Percentiles rank a stretch among this genome's conserved stretches.
Conservation (phyloP, 192 early-diverging fungal species). For the Podila epigama region DNA sequence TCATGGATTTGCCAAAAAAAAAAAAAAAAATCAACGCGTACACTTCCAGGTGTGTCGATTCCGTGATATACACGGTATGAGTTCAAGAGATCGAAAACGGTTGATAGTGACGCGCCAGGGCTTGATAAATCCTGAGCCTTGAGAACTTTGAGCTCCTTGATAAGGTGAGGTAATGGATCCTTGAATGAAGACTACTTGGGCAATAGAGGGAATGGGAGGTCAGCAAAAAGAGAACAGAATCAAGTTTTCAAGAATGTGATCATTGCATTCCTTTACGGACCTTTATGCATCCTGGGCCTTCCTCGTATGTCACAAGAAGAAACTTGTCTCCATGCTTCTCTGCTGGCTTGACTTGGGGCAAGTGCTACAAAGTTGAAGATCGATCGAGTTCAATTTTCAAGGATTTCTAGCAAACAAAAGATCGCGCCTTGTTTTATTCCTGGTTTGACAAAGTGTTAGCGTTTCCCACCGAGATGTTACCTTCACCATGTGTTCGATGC, state of each 20-base stretch:
- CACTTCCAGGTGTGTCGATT: conserved; percentile 70
- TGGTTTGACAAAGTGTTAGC: too few relatives aligned
- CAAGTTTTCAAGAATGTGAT: not conserved
- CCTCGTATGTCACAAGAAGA: conserved; percentile 78
- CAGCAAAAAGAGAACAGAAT: not conserved
- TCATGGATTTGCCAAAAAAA: not conserved
- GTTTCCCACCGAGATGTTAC: conserved; percentile 17
- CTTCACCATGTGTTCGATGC: conserved; percentile 79
- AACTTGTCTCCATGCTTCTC: conserved; percentile 73
- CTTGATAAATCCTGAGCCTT: conserved; percentile 71
- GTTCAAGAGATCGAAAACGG: conserved; percentile 75
- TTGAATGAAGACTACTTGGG: conserved; percentile 55
- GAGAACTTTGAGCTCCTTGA: conserved; percentile 68
- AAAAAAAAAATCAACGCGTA: conserved; percentile 15
- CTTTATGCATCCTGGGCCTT: conserved; percentile 56
- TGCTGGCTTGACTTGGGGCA: conserved; percentile 49
- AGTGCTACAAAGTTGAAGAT: conserved; percentile 9
- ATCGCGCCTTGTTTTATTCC: not conserved
- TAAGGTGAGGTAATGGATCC: conserved; percentile 59
- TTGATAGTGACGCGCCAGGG: conserved; percentile 69
- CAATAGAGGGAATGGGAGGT: too few relatives aligned
- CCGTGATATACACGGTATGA: conserved; percentile 66
- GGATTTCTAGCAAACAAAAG: too few relatives aligned
- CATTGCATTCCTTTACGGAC: conserved; percentile 30
- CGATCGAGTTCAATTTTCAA: not conserved